A percentile compares a stretch with the other conserved stretches of the same genome.
Evolutionary conservation across 202 grass and related monocot species (phyloP).

Genomic region (Setaria viridis): DNA sequence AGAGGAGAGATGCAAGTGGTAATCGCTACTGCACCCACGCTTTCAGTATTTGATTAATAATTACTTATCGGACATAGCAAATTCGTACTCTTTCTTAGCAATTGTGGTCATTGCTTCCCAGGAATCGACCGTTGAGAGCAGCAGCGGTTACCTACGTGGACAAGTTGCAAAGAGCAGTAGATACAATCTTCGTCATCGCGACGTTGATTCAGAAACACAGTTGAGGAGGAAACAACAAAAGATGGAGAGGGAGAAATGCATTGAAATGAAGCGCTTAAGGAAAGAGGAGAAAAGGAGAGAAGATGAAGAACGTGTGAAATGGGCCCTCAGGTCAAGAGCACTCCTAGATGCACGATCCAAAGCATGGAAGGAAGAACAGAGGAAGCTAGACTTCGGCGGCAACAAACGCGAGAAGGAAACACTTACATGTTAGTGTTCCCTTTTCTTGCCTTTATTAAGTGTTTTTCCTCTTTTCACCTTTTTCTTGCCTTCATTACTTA

Average conservation of each 20-base stretch:
- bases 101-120: neutral
- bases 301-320: neutral
- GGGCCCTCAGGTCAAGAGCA: neutral
- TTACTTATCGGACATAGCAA: too few relatives aligned
- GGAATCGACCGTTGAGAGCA: neutral
- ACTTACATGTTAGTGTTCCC: slow-evolving; percentile 9
- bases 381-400: neutral
- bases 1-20: too few relatives aligned
- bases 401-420: neutral
- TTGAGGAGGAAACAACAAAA: neutral
- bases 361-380: neutral
- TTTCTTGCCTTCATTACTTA: neutral
- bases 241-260: neutral
- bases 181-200: neutral
- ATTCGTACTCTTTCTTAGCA: neutral
- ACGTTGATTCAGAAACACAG: neutral
- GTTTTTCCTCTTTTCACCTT: neutral
- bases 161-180: neutral
- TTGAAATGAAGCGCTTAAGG: neutral
- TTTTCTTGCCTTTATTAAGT: too few relatives aligned
- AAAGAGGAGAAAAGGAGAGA: neutral
- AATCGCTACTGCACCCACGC: too few relatives aligned
- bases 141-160: too few relatives aligned
- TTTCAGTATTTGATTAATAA: too few relatives aligned
- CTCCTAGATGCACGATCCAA: neutral